These are phyloP conservation scores for Corylus americana DNA, from an alignment of 306 rosid species.

Conservation along the genomic window DNA sequence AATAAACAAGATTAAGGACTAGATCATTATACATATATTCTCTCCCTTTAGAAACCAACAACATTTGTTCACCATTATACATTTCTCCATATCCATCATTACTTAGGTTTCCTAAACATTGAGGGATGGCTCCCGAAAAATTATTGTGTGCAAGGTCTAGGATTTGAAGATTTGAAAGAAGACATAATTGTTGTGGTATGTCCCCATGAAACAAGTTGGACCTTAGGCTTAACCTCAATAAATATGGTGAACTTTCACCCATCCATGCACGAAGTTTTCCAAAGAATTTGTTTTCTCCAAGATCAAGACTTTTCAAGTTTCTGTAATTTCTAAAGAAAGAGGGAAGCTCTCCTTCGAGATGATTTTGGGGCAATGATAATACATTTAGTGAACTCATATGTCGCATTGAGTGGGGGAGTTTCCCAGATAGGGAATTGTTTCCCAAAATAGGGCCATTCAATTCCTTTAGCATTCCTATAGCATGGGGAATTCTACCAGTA, in stretches of 20 bases:
- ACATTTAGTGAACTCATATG: too few species aligned
- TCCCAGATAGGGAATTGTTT: too few species aligned
- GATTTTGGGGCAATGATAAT: too few species aligned
- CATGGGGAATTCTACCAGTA: too few species aligned
- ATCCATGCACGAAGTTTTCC: conserved; percentile 14
- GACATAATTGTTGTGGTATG: conserved; percentile 15
- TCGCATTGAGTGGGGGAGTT: too few species aligned
- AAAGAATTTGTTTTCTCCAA: conserved; percentile 13
- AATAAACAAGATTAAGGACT: conserved; percentile 2
- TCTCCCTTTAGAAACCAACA: too few species aligned
- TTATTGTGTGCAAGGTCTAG: conserved; percentile 17
- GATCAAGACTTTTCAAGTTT: conserved; percentile 15
- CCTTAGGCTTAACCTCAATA: conserved; percentile 15
- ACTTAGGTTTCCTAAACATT: conserved; percentile 17
- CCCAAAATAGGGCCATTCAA: too few species aligned
- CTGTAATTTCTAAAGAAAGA: conserved; percentile 1
- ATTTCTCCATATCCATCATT: background rate
- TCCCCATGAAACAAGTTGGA: conserved; percentile 19
- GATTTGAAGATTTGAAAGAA: conserved; percentile 24
- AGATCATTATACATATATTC: background rate
- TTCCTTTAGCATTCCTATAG: too few species aligned
- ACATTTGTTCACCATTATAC: background rate
- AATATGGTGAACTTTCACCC: conserved; percentile 1
- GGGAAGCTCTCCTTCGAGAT: conserved; percentile 19
- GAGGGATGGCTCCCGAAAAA: conserved; percentile 7